Base-by-base conservation (phyloP, 768 basidiomycete species). In the Auriculariales sp. region DNA sequence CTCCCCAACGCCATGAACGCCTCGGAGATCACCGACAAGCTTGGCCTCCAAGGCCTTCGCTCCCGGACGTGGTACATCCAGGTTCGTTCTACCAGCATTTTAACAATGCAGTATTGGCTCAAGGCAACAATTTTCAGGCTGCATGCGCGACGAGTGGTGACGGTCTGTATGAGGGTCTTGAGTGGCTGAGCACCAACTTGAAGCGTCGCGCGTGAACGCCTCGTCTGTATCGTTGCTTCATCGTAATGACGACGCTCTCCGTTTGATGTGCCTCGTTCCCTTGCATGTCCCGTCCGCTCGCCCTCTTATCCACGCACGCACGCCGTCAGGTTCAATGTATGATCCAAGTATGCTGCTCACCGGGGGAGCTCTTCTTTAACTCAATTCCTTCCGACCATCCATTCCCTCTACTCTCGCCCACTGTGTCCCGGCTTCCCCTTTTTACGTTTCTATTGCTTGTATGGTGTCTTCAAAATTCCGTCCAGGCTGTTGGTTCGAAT, bases 1-100 rank as follows among this genome's bases (percentile, higher is more conserved):
- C 71, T 99, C 63, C 95, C 95, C 56, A 98, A 99, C 64, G 95
- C 94, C 56, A 97, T 97, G 92, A 94, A 92, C 63, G 93, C 94
- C 35, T 86, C 92, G 55, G 94, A 99, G 69, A 94, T 99, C 62
- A 98, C 95, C 52, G 95, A 99, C 71, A 98, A 98, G 69, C 90
- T 99, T 59, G 94, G 95, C 54, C 85, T 99, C 47, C 94, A 98
- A 64, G 87, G 89, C 47, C 81, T 99, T 60, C 83, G 92, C 65
- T 88, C 97, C 73, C 75, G 94, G 70, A 90, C 86, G 54, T 99
- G 95, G 95, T 94, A 88, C 67, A 93, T 97, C 58, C 88, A 91
- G 79, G 88, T 85, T 17, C 34, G 30, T 28, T 15, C 11, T 30
- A 11, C 33, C 31, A 29, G 36, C 32, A 29, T 15, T 28, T 51